Evolutionary conservation across 139 green algal species (phyloP).

Genomic region (Chlamydomonas sp.): DNA sequence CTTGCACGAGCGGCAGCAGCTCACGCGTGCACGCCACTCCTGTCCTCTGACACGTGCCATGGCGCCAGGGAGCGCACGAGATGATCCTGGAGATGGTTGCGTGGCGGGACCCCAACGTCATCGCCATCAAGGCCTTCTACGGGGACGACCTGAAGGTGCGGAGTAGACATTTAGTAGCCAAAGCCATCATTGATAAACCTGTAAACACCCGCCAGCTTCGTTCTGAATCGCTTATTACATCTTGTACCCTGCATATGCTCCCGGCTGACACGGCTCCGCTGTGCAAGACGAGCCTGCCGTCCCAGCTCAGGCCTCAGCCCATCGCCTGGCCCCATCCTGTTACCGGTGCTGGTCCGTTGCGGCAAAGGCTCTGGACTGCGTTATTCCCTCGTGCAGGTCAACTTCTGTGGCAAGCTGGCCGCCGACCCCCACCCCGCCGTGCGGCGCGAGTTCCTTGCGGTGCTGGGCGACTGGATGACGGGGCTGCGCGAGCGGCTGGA

Average conservation of each 20-base stretch:
- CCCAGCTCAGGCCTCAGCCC: background rate
- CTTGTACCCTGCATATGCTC: background rate
- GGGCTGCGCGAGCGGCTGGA: constrained; percentile 69
- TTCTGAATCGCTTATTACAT: too few species aligned
- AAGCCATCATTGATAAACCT: too few species aligned
- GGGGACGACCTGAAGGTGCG: constrained; percentile 68
- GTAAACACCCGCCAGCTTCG: too few species aligned
- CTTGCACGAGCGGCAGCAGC: background rate
- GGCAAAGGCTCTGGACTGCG: too few species aligned
- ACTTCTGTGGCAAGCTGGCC: constrained; percentile 79
- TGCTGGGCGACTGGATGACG: constrained; percentile 73
- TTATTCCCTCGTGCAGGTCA: constrained; percentile 53
- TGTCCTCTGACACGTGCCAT: background rate
- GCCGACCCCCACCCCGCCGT: constrained; percentile 67
- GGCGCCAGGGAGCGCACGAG: constrained; percentile 64
- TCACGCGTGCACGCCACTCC: background rate
- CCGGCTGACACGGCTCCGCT: background rate
- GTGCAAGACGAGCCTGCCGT: too few species aligned
- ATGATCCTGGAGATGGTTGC: constrained; percentile 83
- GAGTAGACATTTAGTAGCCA: too few species aligned
- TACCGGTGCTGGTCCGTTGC: too few species aligned
- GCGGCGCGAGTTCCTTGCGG: constrained; percentile 66
- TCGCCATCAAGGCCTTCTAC: constrained; percentile 79
- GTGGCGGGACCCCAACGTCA: constrained; percentile 74
- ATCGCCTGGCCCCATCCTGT: background rate